These are phyloP conservation scores for Asterochloris sp. DNA, from an alignment of 139 green algal genomes.

Conservation along the genomic window DNA sequence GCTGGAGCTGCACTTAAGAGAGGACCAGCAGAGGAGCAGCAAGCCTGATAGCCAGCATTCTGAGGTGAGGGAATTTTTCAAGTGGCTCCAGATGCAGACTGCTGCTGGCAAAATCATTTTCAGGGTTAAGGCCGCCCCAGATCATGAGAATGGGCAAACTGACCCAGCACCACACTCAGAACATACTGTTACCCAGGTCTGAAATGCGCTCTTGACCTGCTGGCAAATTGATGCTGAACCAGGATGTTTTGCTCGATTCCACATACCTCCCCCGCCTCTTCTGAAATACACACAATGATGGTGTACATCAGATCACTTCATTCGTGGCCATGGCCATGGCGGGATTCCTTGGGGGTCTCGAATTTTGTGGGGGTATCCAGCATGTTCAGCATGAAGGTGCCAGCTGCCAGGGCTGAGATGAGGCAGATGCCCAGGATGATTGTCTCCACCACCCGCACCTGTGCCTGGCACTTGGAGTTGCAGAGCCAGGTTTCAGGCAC, in stretches of 20 bases:
- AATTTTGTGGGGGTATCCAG: constrained; percentile 39
- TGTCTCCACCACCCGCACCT: constrained; percentile 22
- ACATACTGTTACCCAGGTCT: not conserved
- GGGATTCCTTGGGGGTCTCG: constrained; percentile 25
- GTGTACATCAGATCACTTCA: not conserved
- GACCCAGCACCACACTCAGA: too few species aligned
- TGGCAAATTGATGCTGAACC: not conserved
- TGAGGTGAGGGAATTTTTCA: too few species aligned
- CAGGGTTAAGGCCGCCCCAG: too few species aligned
- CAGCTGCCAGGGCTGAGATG: constrained; percentile 16
- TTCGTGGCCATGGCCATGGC: not conserved
- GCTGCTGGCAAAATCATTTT: too few species aligned
- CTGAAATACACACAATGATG: not conserved
- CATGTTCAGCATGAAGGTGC: constrained; percentile 38
- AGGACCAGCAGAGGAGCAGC: not conserved
- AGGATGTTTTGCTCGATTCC: not conserved
- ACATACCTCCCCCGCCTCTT: too few species aligned
- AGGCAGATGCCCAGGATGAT: constrained; percentile 19
- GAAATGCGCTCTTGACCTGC: not conserved
- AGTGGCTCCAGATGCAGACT: too few species aligned
- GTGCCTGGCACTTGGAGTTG: constrained; percentile 11
- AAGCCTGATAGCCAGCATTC: too few species aligned
- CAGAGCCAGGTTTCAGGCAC: not conserved
- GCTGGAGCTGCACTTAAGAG: constrained; percentile 16
- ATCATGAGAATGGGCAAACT: too few species aligned